A percentile compares a stretch with the other conserved stretches of the same genome.
phyloP scores from a whole-genome alignment of 495 filamentous ascomycete species.

The Penicillium manginii region DNA sequence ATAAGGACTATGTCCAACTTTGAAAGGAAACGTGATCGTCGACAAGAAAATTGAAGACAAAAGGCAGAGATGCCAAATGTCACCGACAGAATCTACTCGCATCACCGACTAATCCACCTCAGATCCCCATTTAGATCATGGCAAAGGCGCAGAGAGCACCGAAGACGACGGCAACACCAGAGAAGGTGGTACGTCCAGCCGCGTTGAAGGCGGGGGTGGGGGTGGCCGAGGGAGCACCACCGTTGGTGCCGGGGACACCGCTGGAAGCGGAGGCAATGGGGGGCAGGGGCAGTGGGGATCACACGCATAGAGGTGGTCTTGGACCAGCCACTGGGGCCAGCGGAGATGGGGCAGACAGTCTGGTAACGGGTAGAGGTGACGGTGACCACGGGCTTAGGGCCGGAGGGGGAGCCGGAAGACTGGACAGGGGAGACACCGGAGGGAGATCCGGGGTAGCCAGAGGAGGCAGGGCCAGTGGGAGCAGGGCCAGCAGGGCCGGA shows the following conservation, averaged over 20 bases:
- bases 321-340: not conserved
- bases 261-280: slow-evolving; percentile 12
- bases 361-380: slow-evolving; percentile 5
- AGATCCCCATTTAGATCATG: slow-evolving; percentile 25
- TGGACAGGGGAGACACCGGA: slow-evolving; percentile 4
- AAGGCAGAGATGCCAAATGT: slow-evolving; percentile 3
- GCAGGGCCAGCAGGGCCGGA: slow-evolving; percentile 7
- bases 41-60: slow-evolving; percentile 8
- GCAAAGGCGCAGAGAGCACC: slow-evolving; percentile 26
- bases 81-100: not conserved
- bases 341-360: slow-evolving; percentile 15
- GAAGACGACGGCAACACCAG: slow-evolving; percentile 27
- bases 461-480: slow-evolving; percentile 1
- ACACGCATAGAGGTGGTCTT: slow-evolving; percentile 16
- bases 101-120: not conserved
- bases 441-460: slow-evolving; percentile 1
- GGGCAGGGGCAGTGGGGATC: slow-evolving; percentile 16
- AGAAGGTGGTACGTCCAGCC: slow-evolving; percentile 32
- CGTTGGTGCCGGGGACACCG: not conserved
- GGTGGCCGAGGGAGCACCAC: slow-evolving; percentile 10
- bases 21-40: slow-evolving; percentile 11
- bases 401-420: slow-evolving; percentile 1
- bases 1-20: slow-evolving; percentile 15
- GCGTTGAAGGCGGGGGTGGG: slow-evolving; percentile 28
- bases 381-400: slow-evolving; percentile 5